Evolutionary conservation across 2,329 filamentous ascomycete genomes (phyloP).

Genomic region (Ceratocystis harringtonii): DNA sequence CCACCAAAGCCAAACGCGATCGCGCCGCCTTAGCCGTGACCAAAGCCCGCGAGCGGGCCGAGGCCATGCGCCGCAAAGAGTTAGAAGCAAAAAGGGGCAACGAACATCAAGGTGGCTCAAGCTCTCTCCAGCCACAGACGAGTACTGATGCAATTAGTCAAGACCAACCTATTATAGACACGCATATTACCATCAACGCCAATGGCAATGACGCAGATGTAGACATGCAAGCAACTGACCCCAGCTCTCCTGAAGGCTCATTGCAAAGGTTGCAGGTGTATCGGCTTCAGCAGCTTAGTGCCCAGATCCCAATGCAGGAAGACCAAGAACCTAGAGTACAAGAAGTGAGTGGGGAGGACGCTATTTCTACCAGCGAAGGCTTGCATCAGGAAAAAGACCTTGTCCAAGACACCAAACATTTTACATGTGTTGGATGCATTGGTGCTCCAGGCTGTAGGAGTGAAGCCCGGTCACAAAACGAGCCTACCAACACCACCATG

Average conservation of each 20-base stretch:
- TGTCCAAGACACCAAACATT: neutral
- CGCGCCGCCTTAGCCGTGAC: constrained; percentile 15
- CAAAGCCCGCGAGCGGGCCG: constrained; percentile 13
- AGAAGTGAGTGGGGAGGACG: neutral
- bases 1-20: constrained; percentile 17
- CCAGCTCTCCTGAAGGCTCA: neutral
- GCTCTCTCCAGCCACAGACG: neutral
- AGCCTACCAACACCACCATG: neutral
- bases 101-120: neutral
- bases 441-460: neutral
- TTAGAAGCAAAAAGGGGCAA: neutral
- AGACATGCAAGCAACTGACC: neutral
- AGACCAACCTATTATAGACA: neutral
- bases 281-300: neutral
- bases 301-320: neutral
- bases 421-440: neutral
- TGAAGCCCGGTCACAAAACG: neutral
- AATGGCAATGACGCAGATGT: neutral
- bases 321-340: neutral
- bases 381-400: neutral
- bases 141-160: neutral
- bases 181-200: neutral
- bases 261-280: neutral
- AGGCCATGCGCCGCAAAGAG: constrained; percentile 5
- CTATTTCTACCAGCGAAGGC: neutral